Evolutionary conservation across 2,329 filamentous ascomycete genomes (phyloP).

Genomic region (Ilyonectria mors-panacis): DNA sequence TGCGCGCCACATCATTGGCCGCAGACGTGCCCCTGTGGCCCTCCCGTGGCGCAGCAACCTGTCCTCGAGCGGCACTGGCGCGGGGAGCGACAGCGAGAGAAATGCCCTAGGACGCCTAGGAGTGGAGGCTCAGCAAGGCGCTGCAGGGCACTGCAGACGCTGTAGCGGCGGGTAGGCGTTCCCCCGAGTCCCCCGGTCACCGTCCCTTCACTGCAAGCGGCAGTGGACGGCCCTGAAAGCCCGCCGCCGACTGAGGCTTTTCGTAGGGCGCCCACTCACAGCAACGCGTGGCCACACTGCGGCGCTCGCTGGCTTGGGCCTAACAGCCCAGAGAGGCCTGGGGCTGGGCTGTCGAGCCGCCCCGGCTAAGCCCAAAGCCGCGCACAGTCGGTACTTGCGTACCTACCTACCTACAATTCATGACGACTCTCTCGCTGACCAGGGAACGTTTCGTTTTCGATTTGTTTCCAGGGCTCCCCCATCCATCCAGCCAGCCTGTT

Average conservation of each 20-base stretch:
- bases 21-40: constrained; percentile 11
- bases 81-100: background rate
- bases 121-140: constrained; percentile 23
- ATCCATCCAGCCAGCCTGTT: background rate
- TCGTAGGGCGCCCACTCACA: constrained; percentile 4
- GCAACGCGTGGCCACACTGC: constrained; percentile 2
- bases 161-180: constrained; percentile 2
- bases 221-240: background rate
- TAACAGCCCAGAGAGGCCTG: background rate
- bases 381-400: background rate
- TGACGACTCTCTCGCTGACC: constrained; percentile 22
- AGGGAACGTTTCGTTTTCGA: constrained; percentile 35
- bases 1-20: constrained; percentile 35
- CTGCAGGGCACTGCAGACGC: constrained; percentile 16
- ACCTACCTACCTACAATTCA: background rate
- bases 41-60: constrained; percentile 39
- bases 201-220: constrained; percentile 8
- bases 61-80: background rate
- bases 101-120: background rate
- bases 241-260: background rate
- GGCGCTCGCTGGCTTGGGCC: background rate
- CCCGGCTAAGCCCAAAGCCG: background rate
- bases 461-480: constrained; percentile 27
- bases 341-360: background rate
- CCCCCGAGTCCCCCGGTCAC: background rate